Conservation (phyloP, 2,329 filamentous ascomycete species). For the Penicillium sclerotigenum region DNA sequence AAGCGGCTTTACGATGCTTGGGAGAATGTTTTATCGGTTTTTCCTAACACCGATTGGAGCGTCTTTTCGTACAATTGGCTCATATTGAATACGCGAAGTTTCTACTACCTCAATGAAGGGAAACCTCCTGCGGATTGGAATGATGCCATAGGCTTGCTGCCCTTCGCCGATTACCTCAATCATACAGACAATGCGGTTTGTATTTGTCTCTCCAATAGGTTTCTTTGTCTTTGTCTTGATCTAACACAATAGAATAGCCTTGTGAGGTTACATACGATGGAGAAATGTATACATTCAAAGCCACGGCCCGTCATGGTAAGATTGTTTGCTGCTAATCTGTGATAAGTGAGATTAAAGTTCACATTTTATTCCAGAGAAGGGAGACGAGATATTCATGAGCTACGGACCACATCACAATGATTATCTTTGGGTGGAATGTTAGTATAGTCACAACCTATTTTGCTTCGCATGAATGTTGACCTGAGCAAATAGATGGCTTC, state of each 20-base stretch:
- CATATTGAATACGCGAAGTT: conserved; percentile 57
- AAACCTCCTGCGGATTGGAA: conserved; percentile 37
- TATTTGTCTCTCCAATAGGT: background rate
- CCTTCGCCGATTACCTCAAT: background rate
- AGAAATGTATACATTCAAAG: background rate
- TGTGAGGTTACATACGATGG: background rate
- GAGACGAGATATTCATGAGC: background rate
- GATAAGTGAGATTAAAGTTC: no score
- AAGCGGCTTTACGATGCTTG: background rate
- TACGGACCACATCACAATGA: background rate
- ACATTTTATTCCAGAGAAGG: background rate
- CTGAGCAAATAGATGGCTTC: background rate
- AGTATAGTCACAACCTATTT: no score
- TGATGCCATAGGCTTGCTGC: conserved; percentile 17
- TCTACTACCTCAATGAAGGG: conserved; percentile 38
- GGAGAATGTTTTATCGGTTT: background rate
- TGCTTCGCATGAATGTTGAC: no score
- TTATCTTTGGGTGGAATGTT: background rate
- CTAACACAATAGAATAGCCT: background rate
- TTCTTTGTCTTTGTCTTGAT: no score
- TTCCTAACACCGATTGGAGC: conserved; percentile 31
- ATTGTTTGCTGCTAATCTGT: no score
- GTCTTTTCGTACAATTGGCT: conserved; percentile 55
- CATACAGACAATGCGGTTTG: background rate
- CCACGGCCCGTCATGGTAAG: background rate